phyloP scores from a whole-genome alignment of 345 rosid species.

The Sisymbrium irio region DNA sequence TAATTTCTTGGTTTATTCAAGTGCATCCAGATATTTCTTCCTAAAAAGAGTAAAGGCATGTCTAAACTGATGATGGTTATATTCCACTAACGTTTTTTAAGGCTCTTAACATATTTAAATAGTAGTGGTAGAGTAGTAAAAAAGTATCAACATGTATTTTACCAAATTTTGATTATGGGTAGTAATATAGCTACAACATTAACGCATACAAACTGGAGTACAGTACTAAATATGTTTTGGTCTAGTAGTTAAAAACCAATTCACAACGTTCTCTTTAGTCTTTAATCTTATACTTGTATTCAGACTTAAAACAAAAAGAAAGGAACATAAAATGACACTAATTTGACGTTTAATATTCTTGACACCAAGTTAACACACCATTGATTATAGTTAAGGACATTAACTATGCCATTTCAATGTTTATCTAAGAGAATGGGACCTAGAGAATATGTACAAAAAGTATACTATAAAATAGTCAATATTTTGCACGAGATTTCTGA shows the following conservation, averaged over 20 bases:
- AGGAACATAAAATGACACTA: background rate
- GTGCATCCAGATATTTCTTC: background rate
- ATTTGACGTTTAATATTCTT: background rate
- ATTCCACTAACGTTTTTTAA: background rate
- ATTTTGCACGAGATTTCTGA: background rate
- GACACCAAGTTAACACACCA: background rate
- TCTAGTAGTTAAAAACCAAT: background rate
- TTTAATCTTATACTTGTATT: background rate
- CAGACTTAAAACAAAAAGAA: background rate
- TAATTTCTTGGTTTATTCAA: constrained; percentile 1
- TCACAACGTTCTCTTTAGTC: background rate
- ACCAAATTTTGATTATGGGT: background rate
- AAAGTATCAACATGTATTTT: background rate
- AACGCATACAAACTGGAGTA: background rate
- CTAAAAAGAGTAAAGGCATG: background rate
- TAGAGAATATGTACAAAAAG: background rate
- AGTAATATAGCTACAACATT: background rate
- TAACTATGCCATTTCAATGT: background rate
- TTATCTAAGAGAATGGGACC: background rate
- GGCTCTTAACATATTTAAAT: background rate
- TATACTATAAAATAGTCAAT: background rate
- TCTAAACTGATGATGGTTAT: background rate
- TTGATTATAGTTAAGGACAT: background rate
- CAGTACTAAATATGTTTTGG: background rate
- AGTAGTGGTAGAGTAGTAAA: background rate